Evolutionary conservation across 2,329 filamentous ascomycete genomes (phyloP).

Genomic region (Paraconiothyrium sp.): DNA sequence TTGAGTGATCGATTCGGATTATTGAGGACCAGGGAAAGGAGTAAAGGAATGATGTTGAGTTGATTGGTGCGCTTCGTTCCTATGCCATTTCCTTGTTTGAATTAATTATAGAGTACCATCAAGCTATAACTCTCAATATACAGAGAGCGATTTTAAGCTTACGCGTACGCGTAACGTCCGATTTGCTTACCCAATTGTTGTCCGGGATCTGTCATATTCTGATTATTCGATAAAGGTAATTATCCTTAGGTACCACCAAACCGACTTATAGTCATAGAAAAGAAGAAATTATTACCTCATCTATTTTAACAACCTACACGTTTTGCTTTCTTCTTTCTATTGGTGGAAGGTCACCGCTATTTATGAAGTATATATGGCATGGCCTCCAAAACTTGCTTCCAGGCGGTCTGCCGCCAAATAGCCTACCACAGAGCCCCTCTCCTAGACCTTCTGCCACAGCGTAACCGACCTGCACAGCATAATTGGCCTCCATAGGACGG

Average conservation of each 20-base stretch:
- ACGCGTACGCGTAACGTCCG: not conserved
- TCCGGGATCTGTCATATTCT: conserved; percentile 1
- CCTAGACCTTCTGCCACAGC: too few relatives aligned
- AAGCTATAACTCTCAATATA: not conserved
- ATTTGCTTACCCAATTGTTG: not conserved
- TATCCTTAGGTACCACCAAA: not conserved
- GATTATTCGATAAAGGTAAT: not conserved
- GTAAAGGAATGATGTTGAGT: not conserved
- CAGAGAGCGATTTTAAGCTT: not conserved
- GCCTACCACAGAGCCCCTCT: too few relatives aligned
- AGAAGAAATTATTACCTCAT: conserved; percentile 1
- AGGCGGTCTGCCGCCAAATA: too few relatives aligned
- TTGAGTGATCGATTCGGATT: conserved; percentile 1
- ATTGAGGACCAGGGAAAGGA: not conserved
- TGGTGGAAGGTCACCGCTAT: not conserved
- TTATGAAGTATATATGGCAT: too few relatives aligned
- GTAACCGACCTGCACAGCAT: too few relatives aligned
- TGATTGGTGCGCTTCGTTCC: conserved; percentile 1
- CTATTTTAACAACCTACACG: not conserved
- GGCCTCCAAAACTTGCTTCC: too few relatives aligned
- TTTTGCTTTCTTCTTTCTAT: conserved; percentile 1
- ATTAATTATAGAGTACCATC: not conserved
- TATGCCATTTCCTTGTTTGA: not conserved
- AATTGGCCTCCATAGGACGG: too few relatives aligned
- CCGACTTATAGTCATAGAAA: not conserved